These are phyloP conservation scores for Echinochloa phyllopogon DNA, from an alignment of 176 grass and related monocot genomes.

Conservation along the genomic window DNA sequence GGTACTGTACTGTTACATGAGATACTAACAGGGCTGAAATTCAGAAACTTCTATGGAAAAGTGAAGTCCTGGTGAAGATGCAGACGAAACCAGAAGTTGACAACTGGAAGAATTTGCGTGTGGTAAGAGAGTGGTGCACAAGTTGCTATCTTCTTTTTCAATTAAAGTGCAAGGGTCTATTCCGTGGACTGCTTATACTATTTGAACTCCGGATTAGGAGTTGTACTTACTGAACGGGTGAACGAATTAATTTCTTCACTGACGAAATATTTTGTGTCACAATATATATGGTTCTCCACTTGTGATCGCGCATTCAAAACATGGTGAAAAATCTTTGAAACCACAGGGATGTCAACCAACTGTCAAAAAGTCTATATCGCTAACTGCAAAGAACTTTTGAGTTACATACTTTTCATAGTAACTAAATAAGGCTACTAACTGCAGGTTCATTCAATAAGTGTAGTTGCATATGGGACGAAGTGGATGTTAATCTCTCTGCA, in stretches of 20 bases:
- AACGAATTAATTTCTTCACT: not conserved
- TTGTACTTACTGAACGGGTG: not conserved
- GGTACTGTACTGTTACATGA: not conserved
- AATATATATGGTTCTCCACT: not conserved
- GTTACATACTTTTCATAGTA: not conserved
- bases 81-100: constrained; percentile 10
- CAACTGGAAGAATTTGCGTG: not conserved
- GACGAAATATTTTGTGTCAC: not conserved
- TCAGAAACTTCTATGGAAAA: constrained; percentile 25
- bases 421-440: constrained; percentile 7
- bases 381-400: not conserved
- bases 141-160: constrained; percentile 20
- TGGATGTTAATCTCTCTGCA: not conserved
- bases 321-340: not conserved
- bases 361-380: not conserved
- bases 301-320: not conserved
- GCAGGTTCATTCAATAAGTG: constrained; percentile 17
- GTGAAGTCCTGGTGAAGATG: constrained; percentile 21
- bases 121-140: not conserved
- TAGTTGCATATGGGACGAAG: not conserved
- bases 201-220: not conserved
- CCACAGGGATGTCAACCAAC: not conserved
- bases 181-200: not conserved
- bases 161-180: not conserved
- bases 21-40: constrained; percentile 4